Percentiles rank a stretch among this genome's conserved stretches.
phyloP scores from a whole-genome alignment of 139 green algal species.

The Ettlia oleoabundans region DNA sequence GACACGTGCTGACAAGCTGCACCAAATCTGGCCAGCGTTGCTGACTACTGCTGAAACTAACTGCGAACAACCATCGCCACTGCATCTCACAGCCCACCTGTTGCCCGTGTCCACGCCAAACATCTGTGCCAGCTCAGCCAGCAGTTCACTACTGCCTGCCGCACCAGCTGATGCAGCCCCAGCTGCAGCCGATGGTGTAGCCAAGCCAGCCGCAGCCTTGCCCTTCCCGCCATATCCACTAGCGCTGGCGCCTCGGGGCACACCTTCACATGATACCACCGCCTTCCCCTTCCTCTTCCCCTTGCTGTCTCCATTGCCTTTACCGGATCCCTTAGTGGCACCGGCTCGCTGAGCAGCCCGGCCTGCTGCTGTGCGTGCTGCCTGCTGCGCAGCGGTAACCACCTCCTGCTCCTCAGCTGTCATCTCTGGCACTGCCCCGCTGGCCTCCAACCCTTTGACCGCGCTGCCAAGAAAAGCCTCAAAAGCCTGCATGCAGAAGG shows the following conservation, averaged over 20 bases:
- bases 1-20: no score
- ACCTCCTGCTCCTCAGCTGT: slow-evolving; percentile 10
- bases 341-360: background rate
- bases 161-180: background rate
- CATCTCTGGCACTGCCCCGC: background rate
- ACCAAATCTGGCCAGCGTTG: no score
- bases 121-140: background rate
- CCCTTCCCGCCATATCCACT: background rate
- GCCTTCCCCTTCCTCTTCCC: background rate
- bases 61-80: background rate
- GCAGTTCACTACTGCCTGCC: background rate
- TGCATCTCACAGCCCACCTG: background rate
- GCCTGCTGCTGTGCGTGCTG: background rate
- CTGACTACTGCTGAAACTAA: background rate
- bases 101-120: background rate
- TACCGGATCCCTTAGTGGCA: background rate
- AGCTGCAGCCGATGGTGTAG: background rate
- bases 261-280: no score
- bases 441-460: slow-evolving; percentile 15
- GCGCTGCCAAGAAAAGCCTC: slow-evolving; percentile 16
- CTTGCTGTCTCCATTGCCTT: background rate
- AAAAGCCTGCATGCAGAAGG: background rate
- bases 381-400: slow-evolving; percentile 8
- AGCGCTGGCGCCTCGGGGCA: background rate
- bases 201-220: background rate